Evolutionary conservation across 371 early-diverging fungal species (phyloP).

Genomic region (Coemansia sp.): DNA sequence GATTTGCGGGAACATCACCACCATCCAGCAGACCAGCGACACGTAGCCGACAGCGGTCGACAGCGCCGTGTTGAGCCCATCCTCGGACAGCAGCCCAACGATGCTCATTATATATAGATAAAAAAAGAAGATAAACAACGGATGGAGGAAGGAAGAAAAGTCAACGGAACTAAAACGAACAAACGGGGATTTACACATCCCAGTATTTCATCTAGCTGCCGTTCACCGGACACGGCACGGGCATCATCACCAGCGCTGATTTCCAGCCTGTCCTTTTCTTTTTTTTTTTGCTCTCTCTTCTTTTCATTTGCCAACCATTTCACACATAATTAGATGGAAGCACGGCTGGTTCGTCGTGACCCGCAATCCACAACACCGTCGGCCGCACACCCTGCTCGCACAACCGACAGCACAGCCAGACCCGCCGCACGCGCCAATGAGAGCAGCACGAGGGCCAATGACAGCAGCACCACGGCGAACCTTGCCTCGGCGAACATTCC

Average conservation of each 20-base stretch:
- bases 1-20: constrained; percentile 49
- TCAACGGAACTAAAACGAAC: too few relatives aligned
- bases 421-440: too few relatives aligned
- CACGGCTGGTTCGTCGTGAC: constrained; percentile 19
- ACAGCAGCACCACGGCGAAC: constrained; percentile 10
- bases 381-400: constrained; percentile 3
- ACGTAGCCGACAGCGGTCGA: constrained; percentile 40
- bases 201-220: too few relatives aligned
- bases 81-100: constrained; percentile 2
- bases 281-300: constrained; percentile 2
- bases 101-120: neutral
- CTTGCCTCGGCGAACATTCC: constrained; percentile 32
- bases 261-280: neutral
- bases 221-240: neutral
- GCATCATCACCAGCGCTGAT: neutral
- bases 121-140: constrained; percentile 1
- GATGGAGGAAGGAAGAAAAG: neutral
- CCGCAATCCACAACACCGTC: constrained; percentile 8
- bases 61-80: constrained; percentile 8
- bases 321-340: constrained; percentile 9
- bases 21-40: constrained; percentile 48
- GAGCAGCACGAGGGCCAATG: neutral
- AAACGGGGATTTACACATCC: neutral
- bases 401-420: neutral
- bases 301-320: neutral